These are phyloP conservation scores for Triticum dicoccoides DNA, from an alignment of 176 grass and related monocot genomes.

Conservation along the genomic window DNA sequence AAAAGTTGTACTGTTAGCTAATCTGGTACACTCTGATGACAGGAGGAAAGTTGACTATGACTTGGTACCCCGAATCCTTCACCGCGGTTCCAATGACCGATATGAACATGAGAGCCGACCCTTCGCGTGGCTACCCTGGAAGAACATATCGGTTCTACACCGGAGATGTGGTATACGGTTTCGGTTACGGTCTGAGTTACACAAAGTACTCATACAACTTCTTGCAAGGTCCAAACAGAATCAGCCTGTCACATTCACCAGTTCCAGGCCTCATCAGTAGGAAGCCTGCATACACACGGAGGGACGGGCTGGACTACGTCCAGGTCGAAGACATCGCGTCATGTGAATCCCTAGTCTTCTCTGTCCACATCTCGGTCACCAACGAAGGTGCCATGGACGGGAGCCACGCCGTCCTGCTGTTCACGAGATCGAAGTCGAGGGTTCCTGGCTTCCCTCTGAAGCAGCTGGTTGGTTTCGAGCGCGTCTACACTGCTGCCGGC, in stretches of 20 bases:
- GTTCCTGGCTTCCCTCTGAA: conserved; percentile 51
- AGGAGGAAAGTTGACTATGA: conserved; percentile 68
- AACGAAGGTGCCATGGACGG: conserved; percentile 71
- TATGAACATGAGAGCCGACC: conserved; percentile 83
- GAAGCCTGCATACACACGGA: conserved; percentile 30
- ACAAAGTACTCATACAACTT: conserved; percentile 67
- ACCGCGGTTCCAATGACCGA: conserved; percentile 78
- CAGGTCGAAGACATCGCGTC: conserved; percentile 56
- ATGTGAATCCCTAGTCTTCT: conserved; percentile 60
- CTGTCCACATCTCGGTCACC: conserved; percentile 51
- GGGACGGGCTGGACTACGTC: conserved; percentile 49
- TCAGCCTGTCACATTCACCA: conserved; percentile 44
- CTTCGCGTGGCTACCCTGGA: conserved; percentile 69
- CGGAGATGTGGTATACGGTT: conserved; percentile 68
- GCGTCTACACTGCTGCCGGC: conserved; percentile 42
- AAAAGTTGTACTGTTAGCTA: background rate
- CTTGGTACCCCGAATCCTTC: conserved; percentile 90
- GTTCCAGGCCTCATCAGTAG: conserved; percentile 25
- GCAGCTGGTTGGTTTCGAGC: conserved; percentile 78
- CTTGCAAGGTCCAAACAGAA: conserved; percentile 48
- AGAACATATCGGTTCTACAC: conserved; percentile 94
- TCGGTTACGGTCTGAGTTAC: conserved; percentile 88
- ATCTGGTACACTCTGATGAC: conserved; percentile 17
- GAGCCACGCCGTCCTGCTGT: conserved; percentile 61
- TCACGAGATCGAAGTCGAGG: conserved; percentile 38